Conservation (phyloP, 2,329 filamentous ascomycete species). For the Kalmusia sp. region DNA sequence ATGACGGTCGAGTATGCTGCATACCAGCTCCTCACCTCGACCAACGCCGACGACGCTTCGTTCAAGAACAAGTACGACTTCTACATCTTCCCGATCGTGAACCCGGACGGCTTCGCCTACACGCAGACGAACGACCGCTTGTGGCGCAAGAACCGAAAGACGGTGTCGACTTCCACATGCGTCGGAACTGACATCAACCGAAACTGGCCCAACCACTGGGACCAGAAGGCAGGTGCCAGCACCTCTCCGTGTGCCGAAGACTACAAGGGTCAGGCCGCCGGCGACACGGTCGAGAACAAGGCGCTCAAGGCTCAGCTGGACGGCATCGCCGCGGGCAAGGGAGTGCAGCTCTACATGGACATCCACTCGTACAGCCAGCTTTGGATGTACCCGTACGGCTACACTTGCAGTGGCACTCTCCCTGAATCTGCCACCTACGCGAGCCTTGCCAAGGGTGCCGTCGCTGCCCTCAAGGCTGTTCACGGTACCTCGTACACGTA, state of each 20-base stretch:
- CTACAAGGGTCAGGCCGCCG: conserved; percentile 44
- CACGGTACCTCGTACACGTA: conserved; percentile 54
- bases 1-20: conserved; percentile 47
- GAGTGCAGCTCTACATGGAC: conserved; percentile 69
- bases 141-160: conserved; percentile 50
- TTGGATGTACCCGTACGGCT: conserved; percentile 64
- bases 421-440: conserved; percentile 59
- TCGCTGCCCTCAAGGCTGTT: conserved; percentile 62
- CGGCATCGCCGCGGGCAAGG: conserved; percentile 53
- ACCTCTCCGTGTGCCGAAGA: conserved; percentile 46
- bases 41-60: conserved; percentile 35
- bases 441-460: conserved; percentile 56
- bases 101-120: conserved; percentile 49
- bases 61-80: conserved; percentile 70
- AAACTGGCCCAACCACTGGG: conserved; percentile 49
- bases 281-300: conserved; percentile 47
- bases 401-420: conserved; percentile 59
- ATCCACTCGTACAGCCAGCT: conserved; percentile 64
- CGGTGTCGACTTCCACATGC: conserved; percentile 35
- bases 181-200: conserved; percentile 50
- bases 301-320: conserved; percentile 57
- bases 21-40: conserved; percentile 43
- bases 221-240: conserved; percentile 37
- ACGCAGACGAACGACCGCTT: conserved; percentile 46
- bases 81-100: conserved; percentile 59